phyloP scores from a whole-genome alignment of 495 filamentous ascomycete species.

The Darksidea phi region DNA sequence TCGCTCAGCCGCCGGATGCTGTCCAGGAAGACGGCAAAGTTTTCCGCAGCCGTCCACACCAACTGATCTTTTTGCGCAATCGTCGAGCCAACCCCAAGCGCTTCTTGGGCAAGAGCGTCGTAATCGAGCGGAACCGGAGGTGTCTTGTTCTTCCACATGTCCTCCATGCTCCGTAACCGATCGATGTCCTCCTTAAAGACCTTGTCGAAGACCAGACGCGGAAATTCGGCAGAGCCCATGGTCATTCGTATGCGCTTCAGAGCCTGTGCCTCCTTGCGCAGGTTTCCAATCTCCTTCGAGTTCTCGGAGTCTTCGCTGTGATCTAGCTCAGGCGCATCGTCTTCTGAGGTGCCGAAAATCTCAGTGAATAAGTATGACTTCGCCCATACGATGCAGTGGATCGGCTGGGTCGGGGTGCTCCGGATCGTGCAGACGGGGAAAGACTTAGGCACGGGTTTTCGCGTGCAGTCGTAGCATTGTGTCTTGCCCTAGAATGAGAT shows the following conservation, averaged over 20 bases:
- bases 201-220: conserved; percentile 82
- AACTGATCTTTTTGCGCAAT: conserved; percentile 68
- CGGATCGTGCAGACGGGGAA: conserved; percentile 97
- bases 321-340: conserved; percentile 74
- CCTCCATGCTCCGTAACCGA: conserved; percentile 81
- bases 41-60: conserved; percentile 78
- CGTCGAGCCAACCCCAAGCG: conserved; percentile 50
- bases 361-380: conserved; percentile 96
- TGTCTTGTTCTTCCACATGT: conserved; percentile 89
- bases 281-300: conserved; percentile 80
- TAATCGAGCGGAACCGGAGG: conserved; percentile 73
- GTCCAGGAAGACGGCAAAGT: conserved; percentile 81
- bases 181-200: conserved; percentile 86
- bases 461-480: conserved; percentile 93
- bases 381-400: conserved; percentile 99
- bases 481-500: conserved; percentile 64
- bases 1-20: conserved; percentile 73
- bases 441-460: conserved; percentile 82
- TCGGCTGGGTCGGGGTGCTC: conserved; percentile 89
- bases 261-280: conserved; percentile 77
- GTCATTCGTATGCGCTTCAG: conserved; percentile 78
- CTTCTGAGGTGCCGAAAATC: conserved; percentile 88
- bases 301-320: conserved; percentile 78
- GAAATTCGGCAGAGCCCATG: conserved; percentile 78
- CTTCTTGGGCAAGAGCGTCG: conserved; percentile 51